A percentile compares a stretch with the other conserved stretches of the same genome.
These are phyloP conservation scores for Fomitopsis serialis DNA, from an alignment of 768 basidiomycete species.

Conservation along the genomic window DNA sequence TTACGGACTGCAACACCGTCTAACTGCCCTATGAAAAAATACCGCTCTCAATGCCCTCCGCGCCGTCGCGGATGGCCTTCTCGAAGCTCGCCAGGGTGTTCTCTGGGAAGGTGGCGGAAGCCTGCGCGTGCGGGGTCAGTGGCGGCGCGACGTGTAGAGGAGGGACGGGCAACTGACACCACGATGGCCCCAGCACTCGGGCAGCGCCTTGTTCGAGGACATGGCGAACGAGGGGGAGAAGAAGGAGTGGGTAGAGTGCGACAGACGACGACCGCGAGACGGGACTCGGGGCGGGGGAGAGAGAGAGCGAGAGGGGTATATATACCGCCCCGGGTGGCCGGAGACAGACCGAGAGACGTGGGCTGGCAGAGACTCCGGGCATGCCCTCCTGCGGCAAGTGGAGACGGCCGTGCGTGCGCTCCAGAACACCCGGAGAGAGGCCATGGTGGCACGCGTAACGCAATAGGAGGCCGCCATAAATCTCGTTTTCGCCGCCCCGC, in stretches of 20 bases:
- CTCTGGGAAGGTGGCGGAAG: constrained; percentile 82
- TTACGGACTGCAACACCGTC: constrained; percentile 37
- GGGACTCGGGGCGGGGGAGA: constrained; percentile 1
- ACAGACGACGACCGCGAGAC: constrained; percentile 6
- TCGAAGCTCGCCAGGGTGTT: constrained; percentile 95
- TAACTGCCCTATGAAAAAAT: constrained; percentile 35
- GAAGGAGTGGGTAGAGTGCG: constrained; percentile 5
- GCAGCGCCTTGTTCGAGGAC: constrained; percentile 15
- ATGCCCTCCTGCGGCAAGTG: not conserved
- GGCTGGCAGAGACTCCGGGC: not conserved
- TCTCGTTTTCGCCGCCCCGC: too few relatives aligned
- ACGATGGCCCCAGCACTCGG: constrained; percentile 79
- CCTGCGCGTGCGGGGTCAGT: constrained; percentile 38
- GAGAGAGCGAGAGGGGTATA: constrained; percentile 4
- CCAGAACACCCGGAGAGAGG: not conserved
- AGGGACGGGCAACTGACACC: constrained; percentile 39
- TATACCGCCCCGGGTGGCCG: constrained; percentile 2
- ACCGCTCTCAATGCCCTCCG: constrained; percentile 98
- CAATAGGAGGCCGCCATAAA: too few relatives aligned
- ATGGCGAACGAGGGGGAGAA: constrained; percentile 8
- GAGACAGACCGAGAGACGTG: constrained; percentile 1
- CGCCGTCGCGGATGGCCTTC: constrained; percentile 91
- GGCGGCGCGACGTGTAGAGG: not conserved
- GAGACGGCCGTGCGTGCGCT: not conserved
- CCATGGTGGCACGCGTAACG: too few relatives aligned